Percentiles rank a stretch among this genome's conserved stretches.
Conservation (phyloP, 2,329 filamentous ascomycete species). For the Didymella lethalis region DNA sequence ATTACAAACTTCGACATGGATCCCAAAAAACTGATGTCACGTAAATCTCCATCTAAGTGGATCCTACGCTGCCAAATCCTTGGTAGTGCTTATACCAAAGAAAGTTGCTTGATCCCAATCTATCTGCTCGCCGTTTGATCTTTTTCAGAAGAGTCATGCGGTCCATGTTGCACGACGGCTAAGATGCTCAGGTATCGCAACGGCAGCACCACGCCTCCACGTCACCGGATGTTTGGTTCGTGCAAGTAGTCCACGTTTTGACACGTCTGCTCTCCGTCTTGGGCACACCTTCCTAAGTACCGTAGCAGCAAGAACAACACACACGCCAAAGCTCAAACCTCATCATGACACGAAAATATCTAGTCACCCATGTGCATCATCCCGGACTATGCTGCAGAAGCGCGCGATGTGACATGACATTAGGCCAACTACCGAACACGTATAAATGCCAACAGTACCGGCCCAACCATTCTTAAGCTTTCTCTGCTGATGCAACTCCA, state of each 20-base stretch:
- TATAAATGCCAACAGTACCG: not conserved
- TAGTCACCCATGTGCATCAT: not conserved
- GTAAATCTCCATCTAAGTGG: not conserved
- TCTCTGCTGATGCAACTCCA: not conserved
- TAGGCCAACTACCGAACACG: not conserved
- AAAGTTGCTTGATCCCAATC: not conserved
- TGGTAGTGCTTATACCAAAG: conserved; percentile 1
- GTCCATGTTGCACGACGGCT: not conserved
- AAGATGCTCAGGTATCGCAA: not conserved
- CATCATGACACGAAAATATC: not conserved
- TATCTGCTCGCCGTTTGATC: not conserved
- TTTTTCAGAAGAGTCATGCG: conserved; percentile 1
- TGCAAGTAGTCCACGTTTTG: not conserved
- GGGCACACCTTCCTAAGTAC: not conserved
- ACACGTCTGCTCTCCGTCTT: not conserved
- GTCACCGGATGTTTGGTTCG: not conserved
- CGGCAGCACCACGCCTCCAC: not conserved
- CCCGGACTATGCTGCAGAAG: not conserved
- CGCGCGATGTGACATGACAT: not conserved
- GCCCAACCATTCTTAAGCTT: not conserved
- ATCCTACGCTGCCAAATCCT: not conserved
- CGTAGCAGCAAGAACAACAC: not conserved
- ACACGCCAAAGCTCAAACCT: conserved; percentile 1
- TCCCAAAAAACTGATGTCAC: not conserved
- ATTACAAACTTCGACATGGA: not conserved